Percentiles rank a stretch among this genome's conserved stretches.
phyloP scores from a whole-genome alignment of 2,329 filamentous ascomycete genomes.

The Setomelanomma holmii region DNA sequence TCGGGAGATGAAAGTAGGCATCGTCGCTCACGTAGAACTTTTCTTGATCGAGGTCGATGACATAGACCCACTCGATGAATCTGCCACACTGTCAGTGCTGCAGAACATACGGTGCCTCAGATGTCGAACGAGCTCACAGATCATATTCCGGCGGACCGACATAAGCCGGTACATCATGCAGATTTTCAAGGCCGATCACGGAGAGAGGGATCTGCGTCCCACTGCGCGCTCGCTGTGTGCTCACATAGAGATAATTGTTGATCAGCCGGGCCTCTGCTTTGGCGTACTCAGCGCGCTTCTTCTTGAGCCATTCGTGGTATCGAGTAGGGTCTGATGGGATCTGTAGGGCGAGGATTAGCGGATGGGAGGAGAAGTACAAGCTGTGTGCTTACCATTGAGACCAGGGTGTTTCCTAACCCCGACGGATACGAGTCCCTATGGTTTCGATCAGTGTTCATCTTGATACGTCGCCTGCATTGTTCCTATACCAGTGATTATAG shows the following conservation, averaged over 20 bases:
- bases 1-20: background rate
- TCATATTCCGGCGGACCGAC: background rate
- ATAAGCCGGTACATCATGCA: background rate
- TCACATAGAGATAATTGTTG: background rate
- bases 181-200: background rate
- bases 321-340: background rate
- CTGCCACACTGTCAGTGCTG: background rate
- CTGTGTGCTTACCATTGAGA: background rate
- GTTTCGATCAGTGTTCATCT: background rate
- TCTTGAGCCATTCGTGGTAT: background rate
- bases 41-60: background rate
- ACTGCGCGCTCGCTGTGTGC: background rate
- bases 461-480: background rate
- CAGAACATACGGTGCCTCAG: background rate
- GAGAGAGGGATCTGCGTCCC: background rate
- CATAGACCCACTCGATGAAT: background rate
- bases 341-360: background rate
- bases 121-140: background rate
- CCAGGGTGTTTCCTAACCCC: background rate
- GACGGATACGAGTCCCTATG: conserved; percentile 3
- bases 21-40: background rate
- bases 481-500: conserved; percentile 4
- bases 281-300: conserved; percentile 3
- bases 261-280: background rate
- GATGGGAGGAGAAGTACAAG: no score